phyloP scores from a whole-genome alignment of 208 protist genomes.

The Crithidia fasciculata region DNA sequence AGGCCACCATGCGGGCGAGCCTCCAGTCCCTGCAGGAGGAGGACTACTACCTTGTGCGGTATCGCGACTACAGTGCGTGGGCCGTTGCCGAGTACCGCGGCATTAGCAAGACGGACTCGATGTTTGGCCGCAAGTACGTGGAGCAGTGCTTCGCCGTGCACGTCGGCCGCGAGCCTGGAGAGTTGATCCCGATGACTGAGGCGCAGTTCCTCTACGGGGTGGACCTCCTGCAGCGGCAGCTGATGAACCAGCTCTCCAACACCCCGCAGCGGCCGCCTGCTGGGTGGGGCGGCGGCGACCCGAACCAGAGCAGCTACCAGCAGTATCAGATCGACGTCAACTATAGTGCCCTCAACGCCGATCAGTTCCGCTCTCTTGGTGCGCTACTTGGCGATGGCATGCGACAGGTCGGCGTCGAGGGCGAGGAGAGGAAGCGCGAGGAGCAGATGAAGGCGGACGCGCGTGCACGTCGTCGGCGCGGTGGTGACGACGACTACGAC shows the following conservation, averaged over 20 bases:
- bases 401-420: slow-evolving; percentile 64
- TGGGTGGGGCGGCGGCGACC: slow-evolving; percentile 23
- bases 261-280: slow-evolving; percentile 23
- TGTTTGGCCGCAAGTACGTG: slow-evolving; percentile 74
- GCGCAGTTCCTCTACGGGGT: slow-evolving; percentile 79
- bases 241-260: slow-evolving; percentile 55
- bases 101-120: slow-evolving; percentile 63
- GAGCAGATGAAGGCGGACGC: slow-evolving; percentile 42
- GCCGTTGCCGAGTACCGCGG: slow-evolving; percentile 53
- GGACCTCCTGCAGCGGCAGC: slow-evolving; percentile 75
- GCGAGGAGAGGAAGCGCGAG: slow-evolving; percentile 48
- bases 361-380: slow-evolving; percentile 83
- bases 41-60: slow-evolving; percentile 85
- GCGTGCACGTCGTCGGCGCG: slow-evolving; percentile 8
- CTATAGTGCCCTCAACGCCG: slow-evolving; percentile 73
- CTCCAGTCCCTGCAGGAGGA: slow-evolving; percentile 78
- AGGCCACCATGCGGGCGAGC: slow-evolving; percentile 54
- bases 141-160: slow-evolving; percentile 89
- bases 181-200: slow-evolving; percentile 81
- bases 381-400: slow-evolving; percentile 75
- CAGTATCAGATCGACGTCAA: slow-evolving; percentile 71
- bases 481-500: slow-evolving; percentile 5
- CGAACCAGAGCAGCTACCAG: slow-evolving; percentile 42
- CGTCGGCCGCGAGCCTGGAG: slow-evolving; percentile 75
- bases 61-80: slow-evolving; percentile 86